Evolutionary conservation across 2,329 filamentous ascomycete species (phyloP).

Genomic region (Pseudopithomyces maydicus): DNA sequence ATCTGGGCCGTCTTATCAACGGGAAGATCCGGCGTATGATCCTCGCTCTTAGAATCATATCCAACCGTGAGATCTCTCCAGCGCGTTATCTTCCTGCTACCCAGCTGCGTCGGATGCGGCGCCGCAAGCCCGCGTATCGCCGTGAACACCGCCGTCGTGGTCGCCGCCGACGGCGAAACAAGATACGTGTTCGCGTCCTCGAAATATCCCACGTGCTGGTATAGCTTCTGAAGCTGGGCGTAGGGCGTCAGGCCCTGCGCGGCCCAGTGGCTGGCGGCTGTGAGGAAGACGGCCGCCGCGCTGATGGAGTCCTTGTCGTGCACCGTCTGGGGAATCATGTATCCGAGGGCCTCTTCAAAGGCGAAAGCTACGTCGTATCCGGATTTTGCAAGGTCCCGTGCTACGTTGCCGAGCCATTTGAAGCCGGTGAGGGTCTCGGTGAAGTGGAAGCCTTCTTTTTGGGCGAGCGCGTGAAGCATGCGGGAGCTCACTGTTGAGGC

Average conservation of each 20-base stretch:
- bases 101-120: conserved; percentile 54
- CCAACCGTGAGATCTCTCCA: conserved; percentile 68
- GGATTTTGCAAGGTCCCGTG: conserved; percentile 53
- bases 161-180: conserved; percentile 59
- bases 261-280: conserved; percentile 58
- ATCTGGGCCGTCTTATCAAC: conserved; percentile 64
- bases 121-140: conserved; percentile 55
- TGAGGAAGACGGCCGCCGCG: conserved; percentile 64
- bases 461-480: conserved; percentile 65
- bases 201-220: conserved; percentile 63
- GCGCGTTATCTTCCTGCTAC: conserved; percentile 57
- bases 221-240: conserved; percentile 62
- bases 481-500: conserved; percentile 67
- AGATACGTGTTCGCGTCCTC: conserved; percentile 69
- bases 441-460: conserved; percentile 60
- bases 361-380: conserved; percentile 62
- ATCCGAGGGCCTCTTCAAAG: conserved; percentile 70
- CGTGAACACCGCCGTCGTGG: conserved; percentile 60
- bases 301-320: conserved; percentile 70
- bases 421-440: conserved; percentile 69
- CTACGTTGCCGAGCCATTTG: conserved; percentile 70
- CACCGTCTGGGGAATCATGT: conserved; percentile 67
- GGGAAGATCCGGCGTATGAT: conserved; percentile 60
- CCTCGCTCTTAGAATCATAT: conserved; percentile 60
- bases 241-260: conserved; percentile 61